Base-by-base conservation (phyloP, 108 stramenopile species). In the Aurantiochytrium sp. region DNA sequence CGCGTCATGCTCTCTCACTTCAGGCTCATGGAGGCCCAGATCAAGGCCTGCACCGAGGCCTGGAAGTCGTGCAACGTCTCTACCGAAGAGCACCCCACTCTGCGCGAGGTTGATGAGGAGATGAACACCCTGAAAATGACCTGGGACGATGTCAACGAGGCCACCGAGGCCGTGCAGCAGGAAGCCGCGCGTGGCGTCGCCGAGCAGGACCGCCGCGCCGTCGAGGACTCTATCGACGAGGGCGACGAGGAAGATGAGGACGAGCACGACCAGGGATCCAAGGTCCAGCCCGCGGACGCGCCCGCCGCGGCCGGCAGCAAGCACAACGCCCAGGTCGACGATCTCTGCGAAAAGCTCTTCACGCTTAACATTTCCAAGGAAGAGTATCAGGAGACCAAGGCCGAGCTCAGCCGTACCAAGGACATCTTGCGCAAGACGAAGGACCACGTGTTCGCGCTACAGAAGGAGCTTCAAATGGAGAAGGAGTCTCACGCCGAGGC, bases 401-500 rank as follows among this genome's bases (percentile, higher is more conserved):
- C 59, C 1, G 73, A 81, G 39, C 73, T 81, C 17, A 48, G 42
- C 39, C 21, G 73, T 6, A 81, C 65, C 32, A 52, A 30, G 87
- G 68, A 81, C 52, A 19, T 0, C 5, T 21, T 65, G 50, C 87
- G 52, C 30, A 32, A 50, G 54, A 68, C 91, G 32, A 69, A 89
- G 68, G 85, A 91, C 17, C 85, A 86, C 37, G 52, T 93, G 24
- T 27, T 55, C 15, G 68, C 86, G 52, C 89, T 91, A 88, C 87
- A 89, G 2, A 86, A 50, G 32, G 86, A 91, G 68, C 73, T 81
- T 17, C 42, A 81, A 48, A 41, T 48, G 45, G 73, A 81, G 73
- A 41, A 48, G 42, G 45, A 41, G 1, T 6, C 45, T 12, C 73
- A 48, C 45, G 45, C 24, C 6, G n/a, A 48, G 45, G 45, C 45